Evolutionary conservation across 2,329 filamentous ascomycete species (phyloP), one percentile per base, ranked within the genome.

Genomic region (Cladosporium velox): DNA sequence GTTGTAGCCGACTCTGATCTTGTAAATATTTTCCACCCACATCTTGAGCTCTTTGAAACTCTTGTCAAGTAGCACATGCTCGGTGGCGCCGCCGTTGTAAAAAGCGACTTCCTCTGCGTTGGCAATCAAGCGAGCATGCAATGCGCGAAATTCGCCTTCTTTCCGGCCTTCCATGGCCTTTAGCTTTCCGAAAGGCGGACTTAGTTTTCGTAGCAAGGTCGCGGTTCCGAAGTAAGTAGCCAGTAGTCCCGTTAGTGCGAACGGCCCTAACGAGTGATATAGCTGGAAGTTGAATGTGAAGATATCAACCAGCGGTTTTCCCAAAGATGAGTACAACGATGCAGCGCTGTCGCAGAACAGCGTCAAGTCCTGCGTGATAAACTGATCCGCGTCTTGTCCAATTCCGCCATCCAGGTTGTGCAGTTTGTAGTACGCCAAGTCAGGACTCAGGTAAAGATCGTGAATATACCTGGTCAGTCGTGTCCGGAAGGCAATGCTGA

Each of bases 21-120:
- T 93, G 80, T 99, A 99, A 70, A 99, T 97, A 54, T 92, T 90
- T 77, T 99, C 95, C 94, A 99, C 98, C 91, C 93, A 97, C 69
- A 87, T 90, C 78, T 95, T 95, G 32, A 99, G 84, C 57, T 94
- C 95, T 77, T 90, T 92, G 82, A 97, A 99, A 72, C 96, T 93
- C 74, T 88, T 90, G 74, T 96, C 92, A 11, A 99, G 83, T 77
- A 97, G 96, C 2, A 91, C 88, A 79, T 95, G 95, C 78, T 99
- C 95, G 82, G 96, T 97, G 59, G 95, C 91, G 8, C 94, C 93
- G 41, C 95, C 95, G 30, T 93, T 93, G 74, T 99, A 99, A 78
- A 99, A 99, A 4, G 95, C 95, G 5, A 99, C 90, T 78, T 99
- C 95, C 79, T 99, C 95, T 1, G 95, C 94, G 76, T 99, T 99